Percentiles rank a stretch among this genome's conserved stretches.
Evolutionary conservation across 2,329 filamentous ascomycete genomes (phyloP).

Genomic region (Microsporum audouinii): DNA sequence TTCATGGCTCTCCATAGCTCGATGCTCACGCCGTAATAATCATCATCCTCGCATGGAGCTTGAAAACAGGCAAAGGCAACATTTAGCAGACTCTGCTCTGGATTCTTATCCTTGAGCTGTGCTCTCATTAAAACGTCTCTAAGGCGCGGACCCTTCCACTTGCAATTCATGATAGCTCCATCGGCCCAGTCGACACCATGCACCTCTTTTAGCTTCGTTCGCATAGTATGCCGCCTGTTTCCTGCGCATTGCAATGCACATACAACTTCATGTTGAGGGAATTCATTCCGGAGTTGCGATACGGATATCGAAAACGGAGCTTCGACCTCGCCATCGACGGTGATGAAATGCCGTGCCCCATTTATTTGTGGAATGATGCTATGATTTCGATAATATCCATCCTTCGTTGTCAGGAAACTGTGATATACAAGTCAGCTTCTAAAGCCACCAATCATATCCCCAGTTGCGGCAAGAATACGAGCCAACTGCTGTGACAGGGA

Average conservation of each 20-base stretch:
- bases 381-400: slow-evolving; percentile 49
- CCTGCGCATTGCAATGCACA: slow-evolving; percentile 50
- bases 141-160: slow-evolving; percentile 45
- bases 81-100: slow-evolving; percentile 28
- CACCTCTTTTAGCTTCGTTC: slow-evolving; percentile 48
- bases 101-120: slow-evolving; percentile 28
- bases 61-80: slow-evolving; percentile 47
- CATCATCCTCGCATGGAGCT: slow-evolving; percentile 44
- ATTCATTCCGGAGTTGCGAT: slow-evolving; percentile 35
- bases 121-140: slow-evolving; percentile 41
- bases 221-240: slow-evolving; percentile 51
- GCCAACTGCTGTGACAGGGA: not conserved
- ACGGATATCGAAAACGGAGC: slow-evolving; percentile 37
- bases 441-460: not conserved
- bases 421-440: not conserved
- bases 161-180: slow-evolving; percentile 50
- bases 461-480: not conserved
- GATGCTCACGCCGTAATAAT: slow-evolving; percentile 49
- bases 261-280: slow-evolving; percentile 45
- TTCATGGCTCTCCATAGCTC: slow-evolving; percentile 37
- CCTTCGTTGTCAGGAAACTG: slow-evolving; percentile 44
- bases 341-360: slow-evolving; percentile 32
- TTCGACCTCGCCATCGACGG: slow-evolving; percentile 40
- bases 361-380: slow-evolving; percentile 42
- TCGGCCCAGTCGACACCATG: slow-evolving; percentile 50